phyloP scores from a whole-genome alignment of 345 rosid species.

The Euphorbia pulcherrima region DNA sequence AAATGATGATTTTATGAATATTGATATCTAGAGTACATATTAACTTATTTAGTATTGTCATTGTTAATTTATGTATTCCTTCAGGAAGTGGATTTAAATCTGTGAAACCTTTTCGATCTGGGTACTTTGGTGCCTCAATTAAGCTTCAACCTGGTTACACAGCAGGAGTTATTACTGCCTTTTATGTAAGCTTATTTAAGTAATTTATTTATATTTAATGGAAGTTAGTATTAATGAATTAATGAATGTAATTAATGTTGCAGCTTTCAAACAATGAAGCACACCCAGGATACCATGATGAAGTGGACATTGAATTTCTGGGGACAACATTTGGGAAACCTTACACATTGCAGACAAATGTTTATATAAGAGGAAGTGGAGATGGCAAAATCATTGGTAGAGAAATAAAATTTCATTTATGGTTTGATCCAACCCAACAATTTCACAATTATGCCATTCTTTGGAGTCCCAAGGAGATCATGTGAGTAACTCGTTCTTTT shows the following conservation, averaged over 20 bases:
- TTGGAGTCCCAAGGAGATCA: conserved; percentile 89
- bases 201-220: no score
- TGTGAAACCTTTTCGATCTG: conserved; percentile 74
- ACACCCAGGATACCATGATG: conserved; percentile 88
- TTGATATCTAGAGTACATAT: no score
- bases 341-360: conserved; percentile 89
- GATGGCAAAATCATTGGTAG: conserved; percentile 88
- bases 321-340: conserved; percentile 96
- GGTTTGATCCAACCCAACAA: conserved; percentile 85
- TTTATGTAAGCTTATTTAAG: conserved; percentile 55
- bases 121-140: conserved; percentile 84
- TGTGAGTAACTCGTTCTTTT: conserved; percentile 44
- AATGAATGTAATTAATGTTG: conserved; percentile 6
- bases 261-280: conserved; percentile 87
- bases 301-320: conserved; percentile 90
- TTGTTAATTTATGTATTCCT: conserved; percentile 10
- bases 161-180: conserved; percentile 92
- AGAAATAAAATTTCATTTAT: conserved; percentile 83
- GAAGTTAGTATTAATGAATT: not conserved
- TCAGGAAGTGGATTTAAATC: conserved; percentile 97
- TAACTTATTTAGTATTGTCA: not conserved
- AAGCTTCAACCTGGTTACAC: conserved; percentile 91
- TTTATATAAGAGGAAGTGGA: conserved; percentile 92
- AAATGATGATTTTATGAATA: no score
- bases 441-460: conserved; percentile 90